Evolutionary conservation across 2,329 filamentous ascomycete species (phyloP), one percentile per base, ranked within the genome.

Genomic region (Helicocarpus griseus): DNA sequence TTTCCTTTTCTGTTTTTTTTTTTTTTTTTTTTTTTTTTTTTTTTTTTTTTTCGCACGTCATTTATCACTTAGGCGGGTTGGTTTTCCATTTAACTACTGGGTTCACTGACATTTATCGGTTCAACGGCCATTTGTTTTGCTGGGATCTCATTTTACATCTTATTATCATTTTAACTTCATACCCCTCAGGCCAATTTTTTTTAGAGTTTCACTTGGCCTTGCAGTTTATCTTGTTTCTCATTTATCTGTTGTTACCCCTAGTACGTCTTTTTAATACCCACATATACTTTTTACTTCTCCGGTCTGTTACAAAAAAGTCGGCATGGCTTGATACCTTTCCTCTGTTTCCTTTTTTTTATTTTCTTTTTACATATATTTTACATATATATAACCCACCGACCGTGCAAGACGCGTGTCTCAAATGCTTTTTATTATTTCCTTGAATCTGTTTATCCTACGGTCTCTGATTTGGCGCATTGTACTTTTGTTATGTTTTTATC

Each of bases 171-270:
- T 53, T 54, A 29, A 54, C 48, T 54, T 56, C 54, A 52, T 39
- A 52, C 53, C 57, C 50, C 52, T 46, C 52, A 44, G 49, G 56
- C 49, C 52, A 49, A 49, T 58, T 56, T 57, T 55, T 52, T 38
- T 57, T 53, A 50, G 51, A 51, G 46, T 48, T 49, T 54, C 43
- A 29, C 50, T 51, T 53, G 50, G 52, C 49, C 55, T 48, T 48
- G 46, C 38, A 49, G 28, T 53, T 51, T 48, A 51, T 54, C 46
- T 57, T 54, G 49, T 52, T 48, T 53, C 51, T 48, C 52, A 49
- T 55, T 45, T 49, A 56, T 49, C 39, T 54, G 57, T 61, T 58
- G 56, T 57, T 58, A 60, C 53, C 56, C 60, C 33, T 36, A n/a
- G 17, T 19, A 14, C 19, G 17, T 1, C 13, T 24, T 17, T 36